These are phyloP conservation scores for Hymenoscyphus salicellus DNA, from an alignment of 2,329 filamentous ascomycete genomes.

Conservation along the genomic window DNA sequence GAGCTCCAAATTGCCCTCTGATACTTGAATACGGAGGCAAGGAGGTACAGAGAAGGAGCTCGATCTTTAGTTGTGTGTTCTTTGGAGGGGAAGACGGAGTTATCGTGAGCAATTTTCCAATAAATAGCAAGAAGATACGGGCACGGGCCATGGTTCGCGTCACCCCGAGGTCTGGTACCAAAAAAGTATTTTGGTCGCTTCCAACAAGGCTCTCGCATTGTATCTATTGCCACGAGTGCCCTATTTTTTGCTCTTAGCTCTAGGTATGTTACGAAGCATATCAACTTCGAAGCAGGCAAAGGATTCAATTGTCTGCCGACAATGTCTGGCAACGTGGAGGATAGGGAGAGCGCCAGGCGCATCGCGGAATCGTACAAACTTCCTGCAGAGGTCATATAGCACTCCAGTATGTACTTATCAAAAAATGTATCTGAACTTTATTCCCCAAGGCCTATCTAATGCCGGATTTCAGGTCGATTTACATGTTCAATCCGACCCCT, in stretches of 20 bases:
- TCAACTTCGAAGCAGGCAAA: slow-evolving; percentile 13
- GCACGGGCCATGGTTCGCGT: not conserved
- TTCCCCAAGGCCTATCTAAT: not conserved
- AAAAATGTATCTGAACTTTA: too few relatives aligned
- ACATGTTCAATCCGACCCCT: not conserved
- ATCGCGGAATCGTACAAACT: not conserved
- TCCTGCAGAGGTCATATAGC: not conserved
- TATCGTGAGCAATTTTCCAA: not conserved
- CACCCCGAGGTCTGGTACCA: not conserved
- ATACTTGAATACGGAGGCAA: not conserved
- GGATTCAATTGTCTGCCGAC: slow-evolving; percentile 28
- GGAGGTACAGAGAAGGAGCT: not conserved
- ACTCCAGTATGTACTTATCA: not conserved
- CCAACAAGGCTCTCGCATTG: not conserved
- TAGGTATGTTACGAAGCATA: slow-evolving; percentile 26
- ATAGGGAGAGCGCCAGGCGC: not conserved
- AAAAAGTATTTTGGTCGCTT: not conserved
- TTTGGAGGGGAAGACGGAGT: not conserved
- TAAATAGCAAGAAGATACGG: not conserved
- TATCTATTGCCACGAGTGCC: not conserved
- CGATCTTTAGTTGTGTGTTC: not conserved
- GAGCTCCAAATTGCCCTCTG: not conserved
- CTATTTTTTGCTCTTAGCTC: not conserved
- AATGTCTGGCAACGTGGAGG: slow-evolving; percentile 26
- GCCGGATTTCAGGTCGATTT: not conserved